Percentiles rank a stretch among this genome's conserved stretches.
Evolutionary conservation across 352 stramenopile genomes (phyloP).

Genomic region (Phytophthora quininea): DNA sequence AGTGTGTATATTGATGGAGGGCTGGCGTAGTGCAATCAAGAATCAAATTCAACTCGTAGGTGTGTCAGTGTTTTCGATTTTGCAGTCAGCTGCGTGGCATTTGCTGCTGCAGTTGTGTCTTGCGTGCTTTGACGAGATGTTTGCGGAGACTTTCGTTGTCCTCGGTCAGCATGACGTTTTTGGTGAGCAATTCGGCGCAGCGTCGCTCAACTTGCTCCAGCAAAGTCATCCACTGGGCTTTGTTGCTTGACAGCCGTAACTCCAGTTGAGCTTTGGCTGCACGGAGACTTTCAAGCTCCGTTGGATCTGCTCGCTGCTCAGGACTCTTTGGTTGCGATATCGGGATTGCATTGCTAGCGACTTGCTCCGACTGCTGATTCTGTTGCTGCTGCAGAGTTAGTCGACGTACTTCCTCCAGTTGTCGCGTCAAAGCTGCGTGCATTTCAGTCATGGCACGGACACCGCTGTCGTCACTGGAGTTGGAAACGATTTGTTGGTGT

Average conservation of each 20-base stretch:
- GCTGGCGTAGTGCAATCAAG: slow-evolving; percentile 3
- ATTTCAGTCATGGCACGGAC: slow-evolving; percentile 35
- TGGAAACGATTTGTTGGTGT: not conserved
- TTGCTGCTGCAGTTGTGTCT: not conserved
- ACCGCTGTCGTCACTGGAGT: slow-evolving; percentile 13
- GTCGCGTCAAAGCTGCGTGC: slow-evolving; percentile 46
- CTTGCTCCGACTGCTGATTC: slow-evolving; percentile 5
- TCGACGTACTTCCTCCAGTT: slow-evolving; percentile 52
- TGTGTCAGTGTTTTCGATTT: slow-evolving; percentile 12
- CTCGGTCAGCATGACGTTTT: slow-evolving; percentile 75
- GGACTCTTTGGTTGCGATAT: not conserved
- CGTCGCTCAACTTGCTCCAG: slow-evolving; percentile 64
- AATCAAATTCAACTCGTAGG: slow-evolving; percentile 23
- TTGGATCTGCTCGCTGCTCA: not conserved
- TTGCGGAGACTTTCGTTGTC: slow-evolving; percentile 59
- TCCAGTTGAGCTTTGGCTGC: slow-evolving; percentile 46
- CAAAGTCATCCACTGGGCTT: slow-evolving; percentile 46
- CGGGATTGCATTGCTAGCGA: not conserved
- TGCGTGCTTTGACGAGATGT: slow-evolving; percentile 34
- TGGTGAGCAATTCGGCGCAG: slow-evolving; percentile 66
- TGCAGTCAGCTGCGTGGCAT: slow-evolving; percentile 13
- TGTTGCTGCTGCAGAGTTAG: slow-evolving; percentile 29
- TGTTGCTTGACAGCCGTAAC: slow-evolving; percentile 34
- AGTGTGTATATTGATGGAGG: slow-evolving; percentile 30
- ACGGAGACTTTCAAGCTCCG: slow-evolving; percentile 24